Conservation (phyloP, 305 asterid species). For the Stenogyne calaminthoides region DNA sequence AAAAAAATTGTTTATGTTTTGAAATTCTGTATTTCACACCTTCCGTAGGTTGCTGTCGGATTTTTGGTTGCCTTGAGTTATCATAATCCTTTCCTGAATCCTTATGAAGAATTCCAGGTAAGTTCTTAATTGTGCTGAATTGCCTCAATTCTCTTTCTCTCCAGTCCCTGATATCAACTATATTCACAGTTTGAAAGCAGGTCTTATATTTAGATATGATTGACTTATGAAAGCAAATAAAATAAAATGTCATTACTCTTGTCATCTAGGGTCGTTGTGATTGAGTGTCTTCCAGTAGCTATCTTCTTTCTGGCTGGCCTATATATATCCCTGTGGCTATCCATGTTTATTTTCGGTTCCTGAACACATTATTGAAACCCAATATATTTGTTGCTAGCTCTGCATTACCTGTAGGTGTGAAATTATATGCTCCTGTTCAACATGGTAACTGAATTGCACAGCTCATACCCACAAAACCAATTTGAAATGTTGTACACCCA, state of each 20-base stretch:
- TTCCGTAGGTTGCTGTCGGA: conserved; percentile 80
- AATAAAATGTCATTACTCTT: not conserved
- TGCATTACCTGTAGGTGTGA: not conserved
- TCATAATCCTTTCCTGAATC: conserved; percentile 85
- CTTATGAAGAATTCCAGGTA: conserved; percentile 99
- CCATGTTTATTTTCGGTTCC: not conserved
- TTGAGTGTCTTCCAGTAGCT: not conserved
- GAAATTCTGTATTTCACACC: conserved; percentile 7
- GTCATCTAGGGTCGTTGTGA: no score
- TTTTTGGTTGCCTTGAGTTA: conserved; percentile 85
- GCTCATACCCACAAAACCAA: no score
- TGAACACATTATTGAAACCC: not conserved
- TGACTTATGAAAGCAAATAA: no score
- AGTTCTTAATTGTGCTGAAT: conserved; percentile 1
- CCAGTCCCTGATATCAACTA: not conserved
- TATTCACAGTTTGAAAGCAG: not conserved
- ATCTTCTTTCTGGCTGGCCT: no score
- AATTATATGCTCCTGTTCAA: no score
- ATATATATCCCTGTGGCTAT: no score
- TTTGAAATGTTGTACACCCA: no score
- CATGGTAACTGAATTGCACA: no score
- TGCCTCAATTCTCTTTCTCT: not conserved
- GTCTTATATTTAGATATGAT: no score
- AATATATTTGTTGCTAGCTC: not conserved
- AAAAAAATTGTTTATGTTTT: conserved; percentile 15